A percentile compares a stretch with the other conserved stretches of the same genome.
Evolutionary conservation across 352 stramenopile genomes (phyloP).

Genomic region (Phytophthora citrophthora): DNA sequence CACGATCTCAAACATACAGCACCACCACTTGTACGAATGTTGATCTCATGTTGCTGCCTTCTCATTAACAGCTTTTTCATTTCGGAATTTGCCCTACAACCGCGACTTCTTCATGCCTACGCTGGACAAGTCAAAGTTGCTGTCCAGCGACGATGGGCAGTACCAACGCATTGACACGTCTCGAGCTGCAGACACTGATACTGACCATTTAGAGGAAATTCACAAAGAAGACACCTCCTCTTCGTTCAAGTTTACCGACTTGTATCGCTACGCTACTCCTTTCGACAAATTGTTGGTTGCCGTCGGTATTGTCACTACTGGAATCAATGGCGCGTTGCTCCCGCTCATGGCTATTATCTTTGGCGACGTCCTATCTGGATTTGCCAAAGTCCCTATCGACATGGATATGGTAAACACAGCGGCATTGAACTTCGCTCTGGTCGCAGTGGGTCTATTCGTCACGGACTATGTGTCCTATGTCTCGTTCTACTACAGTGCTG

Average conservation of each 20-base stretch:
- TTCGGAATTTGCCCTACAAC: constrained; percentile 1
- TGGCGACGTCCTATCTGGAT: constrained; percentile 41
- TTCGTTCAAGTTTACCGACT: constrained; percentile 32
- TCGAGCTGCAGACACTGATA: background rate
- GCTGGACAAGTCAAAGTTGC: constrained; percentile 5
- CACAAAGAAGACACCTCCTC: background rate
- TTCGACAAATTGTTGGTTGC: constrained; percentile 38
- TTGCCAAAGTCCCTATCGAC: constrained; percentile 34
- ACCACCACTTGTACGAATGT: background rate
- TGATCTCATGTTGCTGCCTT: background rate
- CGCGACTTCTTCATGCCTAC: background rate
- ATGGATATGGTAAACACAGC: constrained; percentile 26
- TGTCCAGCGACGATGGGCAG: background rate
- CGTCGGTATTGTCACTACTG: constrained; percentile 30
- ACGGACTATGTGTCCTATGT: constrained; percentile 44
- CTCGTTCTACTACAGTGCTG: constrained; percentile 39
- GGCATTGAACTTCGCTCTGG: constrained; percentile 39
- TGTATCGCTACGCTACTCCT: constrained; percentile 46
- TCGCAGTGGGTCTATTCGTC: constrained; percentile 43
- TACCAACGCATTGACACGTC: constrained; percentile 15
- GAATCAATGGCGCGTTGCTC: constrained; percentile 44
- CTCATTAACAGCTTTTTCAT: background rate
- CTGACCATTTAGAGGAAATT: constrained; percentile 5
- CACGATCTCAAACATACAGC: background rate
- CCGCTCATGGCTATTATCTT: constrained; percentile 56